Conservation (phyloP, 2,329 filamentous ascomycete genomes). For the Colletotrichum gloeosporioides region DNA sequence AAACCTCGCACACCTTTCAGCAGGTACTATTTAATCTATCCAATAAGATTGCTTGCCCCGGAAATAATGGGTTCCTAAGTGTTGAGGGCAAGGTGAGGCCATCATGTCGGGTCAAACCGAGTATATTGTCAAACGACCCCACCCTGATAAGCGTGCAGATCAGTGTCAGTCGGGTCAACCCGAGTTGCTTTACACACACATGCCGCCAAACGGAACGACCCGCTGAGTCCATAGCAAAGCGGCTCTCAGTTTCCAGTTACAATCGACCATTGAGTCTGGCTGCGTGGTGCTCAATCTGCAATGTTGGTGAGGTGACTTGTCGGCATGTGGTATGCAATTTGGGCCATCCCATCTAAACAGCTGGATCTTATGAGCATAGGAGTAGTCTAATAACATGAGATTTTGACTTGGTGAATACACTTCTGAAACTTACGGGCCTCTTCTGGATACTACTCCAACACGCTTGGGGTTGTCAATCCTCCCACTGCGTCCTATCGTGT, state of each 20-base stretch:
- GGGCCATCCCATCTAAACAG: neutral
- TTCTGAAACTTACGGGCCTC: neutral
- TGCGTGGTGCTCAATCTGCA: neutral
- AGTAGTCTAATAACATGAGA: neutral
- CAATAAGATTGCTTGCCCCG: neutral
- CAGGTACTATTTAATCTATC: neutral
- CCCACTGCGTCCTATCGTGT: neutral
- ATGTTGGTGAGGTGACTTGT: neutral
- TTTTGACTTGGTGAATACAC: neutral
- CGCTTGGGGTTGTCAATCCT: neutral
- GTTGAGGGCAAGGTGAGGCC: neutral
- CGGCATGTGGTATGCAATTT: neutral
- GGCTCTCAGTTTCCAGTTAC: neutral
- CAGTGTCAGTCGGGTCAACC: neutral
- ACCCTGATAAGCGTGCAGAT: neutral
- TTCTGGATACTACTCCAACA: rapidly evolving
- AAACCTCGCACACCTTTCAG: neutral
- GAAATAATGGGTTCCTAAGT: neutral
- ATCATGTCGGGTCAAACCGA: neutral
- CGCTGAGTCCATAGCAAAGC: neutral
- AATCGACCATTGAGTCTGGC: neutral
- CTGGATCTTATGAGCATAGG: neutral
- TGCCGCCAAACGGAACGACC: neutral
- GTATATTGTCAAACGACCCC: neutral
- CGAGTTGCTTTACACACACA: neutral